Evolutionary conservation across 306 rosid genomes (phyloP).

Genomic region (Carpinus viminea): DNA sequence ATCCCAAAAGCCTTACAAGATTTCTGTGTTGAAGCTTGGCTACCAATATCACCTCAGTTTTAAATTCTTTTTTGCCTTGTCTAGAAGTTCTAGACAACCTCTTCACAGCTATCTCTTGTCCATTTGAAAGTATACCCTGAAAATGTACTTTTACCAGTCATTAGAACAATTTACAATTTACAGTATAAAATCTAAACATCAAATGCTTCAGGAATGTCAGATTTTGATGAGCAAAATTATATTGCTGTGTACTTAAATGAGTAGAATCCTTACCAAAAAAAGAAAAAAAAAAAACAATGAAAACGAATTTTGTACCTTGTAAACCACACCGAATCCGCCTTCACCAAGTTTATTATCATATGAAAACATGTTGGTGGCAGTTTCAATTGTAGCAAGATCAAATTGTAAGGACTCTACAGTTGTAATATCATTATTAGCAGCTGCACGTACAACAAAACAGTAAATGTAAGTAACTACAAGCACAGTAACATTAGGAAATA

Average conservation of each 20-base stretch:
- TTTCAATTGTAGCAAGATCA: constrained; percentile 31
- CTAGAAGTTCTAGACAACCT: constrained; percentile 38
- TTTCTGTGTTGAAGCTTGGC: constrained; percentile 37
- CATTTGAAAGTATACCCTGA: constrained; percentile 35
- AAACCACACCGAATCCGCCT: background rate
- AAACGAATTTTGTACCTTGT: background rate
- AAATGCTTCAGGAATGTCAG: no score
- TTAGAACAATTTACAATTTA: background rate
- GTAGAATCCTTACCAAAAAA: background rate
- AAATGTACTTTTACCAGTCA: background rate
- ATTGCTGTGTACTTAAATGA: background rate
- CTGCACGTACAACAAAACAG: background rate
- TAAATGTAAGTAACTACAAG: background rate
- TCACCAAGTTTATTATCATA: background rate
- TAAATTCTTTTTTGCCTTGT: constrained; percentile 40
- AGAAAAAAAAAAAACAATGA: background rate
- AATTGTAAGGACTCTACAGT: constrained; percentile 32
- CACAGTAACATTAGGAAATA: no score
- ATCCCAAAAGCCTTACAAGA: constrained; percentile 21
- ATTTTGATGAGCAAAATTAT: no score
- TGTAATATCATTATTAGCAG: constrained; percentile 15
- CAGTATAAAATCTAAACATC: no score
- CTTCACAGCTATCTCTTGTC: constrained; percentile 35
- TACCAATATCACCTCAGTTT: constrained; percentile 40
- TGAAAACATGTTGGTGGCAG: background rate